Base-by-base conservation (phyloP, 208 protist genomes). In the Trypanosoma conorhini region DNA sequence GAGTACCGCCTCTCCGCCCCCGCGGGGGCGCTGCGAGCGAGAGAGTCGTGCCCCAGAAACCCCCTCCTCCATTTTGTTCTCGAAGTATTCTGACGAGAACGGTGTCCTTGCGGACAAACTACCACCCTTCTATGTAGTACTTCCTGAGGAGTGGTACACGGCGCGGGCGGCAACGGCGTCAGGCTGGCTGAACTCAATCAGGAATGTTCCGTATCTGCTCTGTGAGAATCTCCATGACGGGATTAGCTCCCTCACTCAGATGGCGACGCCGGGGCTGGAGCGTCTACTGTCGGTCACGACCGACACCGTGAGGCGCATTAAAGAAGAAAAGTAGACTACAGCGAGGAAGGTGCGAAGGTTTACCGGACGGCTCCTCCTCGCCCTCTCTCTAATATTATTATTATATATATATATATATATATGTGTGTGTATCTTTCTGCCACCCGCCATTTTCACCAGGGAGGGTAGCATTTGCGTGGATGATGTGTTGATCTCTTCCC, bases 101-200 rank as follows among this genome's bases (percentile, higher is more conserved):
- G 63, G 57, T 21, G 66, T 58, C 5, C 64, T 72, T 9, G 48
- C 58, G 56, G 70, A 62, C 26, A 63, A 59, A 10, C 42, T 79
- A 13, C 74, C 65, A 8, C 67, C 67, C 1, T 79, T 79, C 40
- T 72, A 65, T 52, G 74, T 73, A 22, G 52, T 73, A 33, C 56
- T 74, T 24, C 74, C 74, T 0, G 74, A 79, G 19, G 64, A 72
- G 38, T 67, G 57, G 66, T 73, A 64, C 51, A 33, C 51, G 2
- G 13, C 62, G 38, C 24, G 24, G 50, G 24, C 22, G 44, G 35
- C 12, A 13, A 55, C 65, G 15, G 44, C 30, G 4, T 77, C 58
- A 9, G 33, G 58, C 1, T 77, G 63, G 62, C 7, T 71, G 24
- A 77, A 61, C 24, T 13, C 42, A 12, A 3, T 58, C 21, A 22